phyloP scores from a whole-genome alignment of 441 rosid genomes.

The Sinapis alba region DNA sequence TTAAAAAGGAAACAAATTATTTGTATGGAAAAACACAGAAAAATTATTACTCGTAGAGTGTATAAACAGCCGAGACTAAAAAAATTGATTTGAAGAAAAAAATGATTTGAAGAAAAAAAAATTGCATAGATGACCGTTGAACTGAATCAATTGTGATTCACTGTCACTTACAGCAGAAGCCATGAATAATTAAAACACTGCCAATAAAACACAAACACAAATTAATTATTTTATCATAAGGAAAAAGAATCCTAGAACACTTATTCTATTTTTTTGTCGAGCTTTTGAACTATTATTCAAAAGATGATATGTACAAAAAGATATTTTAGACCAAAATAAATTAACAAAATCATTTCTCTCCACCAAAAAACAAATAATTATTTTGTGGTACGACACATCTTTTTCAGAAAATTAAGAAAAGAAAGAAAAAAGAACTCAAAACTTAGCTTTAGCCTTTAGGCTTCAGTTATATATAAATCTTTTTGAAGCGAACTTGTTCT shows the following conservation, averaged over 20 bases:
- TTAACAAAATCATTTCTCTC: constrained; percentile 1
- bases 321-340: constrained; percentile 3
- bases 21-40: not conserved
- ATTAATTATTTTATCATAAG: not conserved
- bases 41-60: constrained; percentile 28
- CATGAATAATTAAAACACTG: not conserved
- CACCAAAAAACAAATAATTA: constrained; percentile 24
- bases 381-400: constrained; percentile 34
- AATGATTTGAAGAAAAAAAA: not conserved
- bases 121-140: constrained; percentile 39
- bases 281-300: not conserved
- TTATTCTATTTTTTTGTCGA: not conserved
- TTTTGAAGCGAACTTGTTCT: constrained; percentile 33
- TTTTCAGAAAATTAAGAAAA: constrained; percentile 28
- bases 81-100: constrained; percentile 5
- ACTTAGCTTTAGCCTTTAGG: constrained; percentile 26
- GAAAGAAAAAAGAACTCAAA: not conserved
- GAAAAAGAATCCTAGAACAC: constrained; percentile 20
- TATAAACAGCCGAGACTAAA: not conserved
- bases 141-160: constrained; percentile 28
- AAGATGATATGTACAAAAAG: not conserved
- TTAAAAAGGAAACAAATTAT: not conserved
- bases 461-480: constrained; percentile 30
- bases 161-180: constrained; percentile 19
- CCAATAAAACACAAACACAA: not conserved